Conservation (phyloP, 768 basidiomycete species). For the Pulveroboletus sp. region DNA sequence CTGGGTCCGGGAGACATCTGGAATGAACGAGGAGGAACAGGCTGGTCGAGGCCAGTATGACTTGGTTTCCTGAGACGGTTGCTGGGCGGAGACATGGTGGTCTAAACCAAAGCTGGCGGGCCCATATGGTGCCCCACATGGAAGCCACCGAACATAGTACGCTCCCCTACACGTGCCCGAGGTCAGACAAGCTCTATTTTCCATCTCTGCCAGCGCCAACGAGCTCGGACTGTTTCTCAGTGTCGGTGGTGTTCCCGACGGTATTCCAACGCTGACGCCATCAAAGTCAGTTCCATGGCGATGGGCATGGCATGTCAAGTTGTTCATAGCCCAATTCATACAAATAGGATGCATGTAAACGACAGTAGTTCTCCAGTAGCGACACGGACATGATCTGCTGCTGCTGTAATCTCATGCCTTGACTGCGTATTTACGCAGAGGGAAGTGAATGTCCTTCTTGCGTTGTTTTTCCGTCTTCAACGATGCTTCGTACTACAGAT, state of each 20-base stretch:
- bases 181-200: slow-evolving; percentile 3
- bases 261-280: neutral
- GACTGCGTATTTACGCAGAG: slow-evolving; percentile 89
- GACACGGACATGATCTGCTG: slow-evolving; percentile 18
- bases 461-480: slow-evolving; percentile 87
- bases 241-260: too few species aligned
- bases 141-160: slow-evolving; percentile 13
- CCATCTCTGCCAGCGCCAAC: neutral
- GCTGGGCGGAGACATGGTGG: slow-evolving; percentile 41
- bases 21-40: slow-evolving; percentile 40
- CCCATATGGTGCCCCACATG: slow-evolving; percentile 16
- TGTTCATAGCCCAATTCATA: slow-evolving; percentile 37
- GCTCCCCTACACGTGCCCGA: slow-evolving; percentile 26
- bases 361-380: slow-evolving; percentile 17
- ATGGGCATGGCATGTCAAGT: slow-evolving; percentile 32
- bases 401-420: slow-evolving; percentile 60
- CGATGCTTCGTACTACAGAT: slow-evolving; percentile 68
- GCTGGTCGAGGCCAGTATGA: slow-evolving; percentile 34
- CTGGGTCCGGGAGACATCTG: slow-evolving; percentile 41
- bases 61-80: slow-evolving; percentile 37
- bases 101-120: slow-evolving; percentile 15
- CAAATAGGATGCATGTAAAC: slow-evolving; percentile 32
- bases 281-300: slow-evolving; percentile 6
- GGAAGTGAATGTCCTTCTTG: slow-evolving; percentile 96
- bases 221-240: neutral